A percentile compares a stretch with the other conserved stretches of the same genome.
Conservation (phyloP, 2,329 filamentous ascomycete species). For the Ophiostoma sp. region DNA sequence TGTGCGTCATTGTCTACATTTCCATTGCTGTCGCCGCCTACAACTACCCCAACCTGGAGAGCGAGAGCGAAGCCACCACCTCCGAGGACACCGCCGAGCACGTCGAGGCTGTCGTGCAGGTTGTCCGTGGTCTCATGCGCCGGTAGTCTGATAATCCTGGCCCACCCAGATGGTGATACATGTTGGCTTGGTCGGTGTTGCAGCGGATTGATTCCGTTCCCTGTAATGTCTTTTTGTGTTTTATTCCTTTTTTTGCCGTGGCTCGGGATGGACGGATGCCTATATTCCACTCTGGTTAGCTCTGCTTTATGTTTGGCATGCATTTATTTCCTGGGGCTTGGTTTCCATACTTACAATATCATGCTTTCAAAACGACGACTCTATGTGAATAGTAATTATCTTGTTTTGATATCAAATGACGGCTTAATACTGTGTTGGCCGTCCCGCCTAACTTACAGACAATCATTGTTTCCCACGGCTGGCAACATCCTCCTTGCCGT, state of each 20-base stretch:
- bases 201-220: neutral
- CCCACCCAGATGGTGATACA: neutral
- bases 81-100: conserved; percentile 9
- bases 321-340: neutral
- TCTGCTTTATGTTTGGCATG: neutral
- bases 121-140: conserved; percentile 8
- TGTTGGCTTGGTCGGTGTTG: neutral
- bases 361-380: neutral
- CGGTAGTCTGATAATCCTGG: neutral
- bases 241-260: neutral
- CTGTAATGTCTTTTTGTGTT: neutral
- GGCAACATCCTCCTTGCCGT: neutral
- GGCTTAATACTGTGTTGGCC: neutral
- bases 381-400: neutral
- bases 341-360: neutral
- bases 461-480: neutral
- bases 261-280: neutral
- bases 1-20: conserved; percentile 66
- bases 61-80: neutral
- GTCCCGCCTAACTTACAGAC: no score
- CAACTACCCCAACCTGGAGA: conserved; percentile 28
- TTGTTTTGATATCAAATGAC: neutral
- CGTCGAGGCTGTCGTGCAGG: conserved; percentile 11
- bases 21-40: conserved; percentile 49
- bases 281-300: neutral